A percentile compares a stretch with the other conserved stretches of the same genome.
These are phyloP conservation scores for Phellinidium pouzarii DNA, from an alignment of 1,284 basidiomycete species.

Conservation along the genomic window DNA sequence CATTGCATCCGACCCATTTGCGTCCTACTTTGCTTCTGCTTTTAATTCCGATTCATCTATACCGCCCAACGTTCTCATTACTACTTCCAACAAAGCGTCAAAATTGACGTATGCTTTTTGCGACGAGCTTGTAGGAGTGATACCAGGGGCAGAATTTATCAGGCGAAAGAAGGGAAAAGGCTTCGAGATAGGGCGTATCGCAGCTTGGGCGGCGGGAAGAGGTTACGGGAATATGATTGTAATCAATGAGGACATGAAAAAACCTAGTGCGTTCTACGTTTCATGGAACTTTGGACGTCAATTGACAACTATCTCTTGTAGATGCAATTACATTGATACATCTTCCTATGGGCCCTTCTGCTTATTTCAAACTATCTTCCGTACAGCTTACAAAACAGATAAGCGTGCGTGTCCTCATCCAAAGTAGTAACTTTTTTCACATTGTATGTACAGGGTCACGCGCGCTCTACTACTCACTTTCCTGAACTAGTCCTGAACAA, in stretches of 20 bases:
- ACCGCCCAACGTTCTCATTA: slow-evolving; percentile 84
- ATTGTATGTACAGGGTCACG: slow-evolving; percentile 68
- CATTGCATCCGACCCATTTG: slow-evolving; percentile 66
- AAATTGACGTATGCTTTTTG: slow-evolving; percentile 84
- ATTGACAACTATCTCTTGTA: too few species aligned
- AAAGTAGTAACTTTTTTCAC: not conserved
- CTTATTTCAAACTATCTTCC: slow-evolving; percentile 93
- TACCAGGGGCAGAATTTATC: slow-evolving; percentile 94
- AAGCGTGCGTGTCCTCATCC: slow-evolving; percentile 45
- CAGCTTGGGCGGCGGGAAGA: slow-evolving; percentile 87
- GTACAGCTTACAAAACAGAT: slow-evolving; percentile 84
- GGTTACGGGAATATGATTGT: slow-evolving; percentile 87
- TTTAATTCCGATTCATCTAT: slow-evolving; percentile 50
- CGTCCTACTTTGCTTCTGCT: slow-evolving; percentile 56
- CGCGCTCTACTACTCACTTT: slow-evolving; percentile 85
- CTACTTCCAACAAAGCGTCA: slow-evolving; percentile 84
- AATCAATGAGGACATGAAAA: slow-evolving; percentile 92
- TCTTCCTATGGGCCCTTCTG: slow-evolving; percentile 89
- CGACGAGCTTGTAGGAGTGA: slow-evolving; percentile 85
- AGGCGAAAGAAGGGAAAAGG: slow-evolving; percentile 87
- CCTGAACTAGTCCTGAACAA: slow-evolving; percentile 96
- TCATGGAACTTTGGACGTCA: too few species aligned
- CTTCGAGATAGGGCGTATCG: slow-evolving; percentile 90
- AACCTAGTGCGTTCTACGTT: slow-evolving; percentile 63
- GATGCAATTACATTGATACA: slow-evolving; percentile 91